phyloP scores from a whole-genome alignment of 2,329 filamentous ascomycete species.

The Apiospora arundinis region DNA sequence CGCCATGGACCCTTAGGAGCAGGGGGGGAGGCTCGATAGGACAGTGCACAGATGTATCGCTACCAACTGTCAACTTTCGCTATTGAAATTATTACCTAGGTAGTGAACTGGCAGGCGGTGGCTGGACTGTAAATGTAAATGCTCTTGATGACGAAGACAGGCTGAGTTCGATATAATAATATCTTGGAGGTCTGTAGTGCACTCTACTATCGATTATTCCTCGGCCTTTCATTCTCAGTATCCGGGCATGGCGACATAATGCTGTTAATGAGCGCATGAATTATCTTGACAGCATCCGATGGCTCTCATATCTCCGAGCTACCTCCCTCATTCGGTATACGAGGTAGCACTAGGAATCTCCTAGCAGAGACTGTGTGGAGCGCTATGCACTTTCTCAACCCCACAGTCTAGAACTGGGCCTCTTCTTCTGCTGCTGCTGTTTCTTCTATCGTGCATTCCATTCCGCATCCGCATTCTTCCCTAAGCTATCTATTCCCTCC shows the following conservation, averaged over 20 bases:
- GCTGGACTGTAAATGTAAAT: no score
- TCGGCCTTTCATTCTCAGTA: no score
- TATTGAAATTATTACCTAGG: no score
- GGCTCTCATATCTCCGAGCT: background rate
- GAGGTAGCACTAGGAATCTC: conserved; percentile 6
- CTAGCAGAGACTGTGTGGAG: conserved; percentile 2
- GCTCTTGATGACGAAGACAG: no score
- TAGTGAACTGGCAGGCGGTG: no score
- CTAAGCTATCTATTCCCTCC: background rate
- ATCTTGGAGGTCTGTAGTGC: no score
- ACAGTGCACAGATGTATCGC: background rate
- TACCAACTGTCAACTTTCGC: background rate
- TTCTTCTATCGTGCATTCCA: background rate
- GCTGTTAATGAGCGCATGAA: background rate
- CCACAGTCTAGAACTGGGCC: background rate
- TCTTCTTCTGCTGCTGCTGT: background rate
- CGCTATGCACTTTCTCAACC: background rate
- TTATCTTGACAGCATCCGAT: background rate
- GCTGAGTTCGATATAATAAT: no score
- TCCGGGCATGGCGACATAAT: background rate
- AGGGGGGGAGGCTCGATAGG: background rate
- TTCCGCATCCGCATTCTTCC: background rate
- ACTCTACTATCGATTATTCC: no score
- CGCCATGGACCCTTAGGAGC: conserved; percentile 10
- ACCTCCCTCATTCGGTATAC: conserved; percentile 8